Percentiles rank a stretch among this genome's conserved stretches.
Conservation (phyloP, 768 basidiomycete genomes). For the Cystobasidium onofrii region DNA sequence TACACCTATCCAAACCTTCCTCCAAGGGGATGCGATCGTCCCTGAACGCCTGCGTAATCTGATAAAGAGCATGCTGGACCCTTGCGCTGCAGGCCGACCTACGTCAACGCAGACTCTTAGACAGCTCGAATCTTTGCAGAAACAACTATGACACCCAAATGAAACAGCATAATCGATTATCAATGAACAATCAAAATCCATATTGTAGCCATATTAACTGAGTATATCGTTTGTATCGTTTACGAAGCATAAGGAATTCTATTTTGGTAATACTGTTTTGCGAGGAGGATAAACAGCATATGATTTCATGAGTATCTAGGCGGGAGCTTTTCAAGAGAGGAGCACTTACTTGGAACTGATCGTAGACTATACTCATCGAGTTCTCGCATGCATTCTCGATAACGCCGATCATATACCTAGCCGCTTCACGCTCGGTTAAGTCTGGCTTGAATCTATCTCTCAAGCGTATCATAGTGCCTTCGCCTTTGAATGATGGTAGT, state of each 20-base stretch:
- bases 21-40: neutral
- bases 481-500: slow-evolving; percentile 93
- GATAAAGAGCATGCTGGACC: slow-evolving; percentile 3
- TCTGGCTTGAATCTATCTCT: slow-evolving; percentile 76
- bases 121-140: neutral
- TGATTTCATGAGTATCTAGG: no score
- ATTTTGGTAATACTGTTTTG: slow-evolving; percentile 23
- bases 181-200: no score
- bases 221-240: neutral
- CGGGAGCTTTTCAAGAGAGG: neutral
- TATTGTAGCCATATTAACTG: neutral
- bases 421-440: slow-evolving; percentile 78
- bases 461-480: slow-evolving; percentile 76
- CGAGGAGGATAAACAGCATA: no score
- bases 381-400: slow-evolving; percentile 93
- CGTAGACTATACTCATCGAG: slow-evolving; percentile 82
- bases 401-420: slow-evolving; percentile 81
- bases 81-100: neutral
- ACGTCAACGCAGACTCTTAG: neutral
- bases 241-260: slow-evolving; percentile 21
- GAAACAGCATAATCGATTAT: no score
- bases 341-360: slow-evolving; percentile 55
- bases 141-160: no score
- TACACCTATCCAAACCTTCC: slow-evolving; percentile 4
- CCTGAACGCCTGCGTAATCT: neutral